A percentile compares a stretch with the other conserved stretches of the same genome.
Conservation (phyloP, 345 rosid species). For the Euphorbia lathyris region DNA sequence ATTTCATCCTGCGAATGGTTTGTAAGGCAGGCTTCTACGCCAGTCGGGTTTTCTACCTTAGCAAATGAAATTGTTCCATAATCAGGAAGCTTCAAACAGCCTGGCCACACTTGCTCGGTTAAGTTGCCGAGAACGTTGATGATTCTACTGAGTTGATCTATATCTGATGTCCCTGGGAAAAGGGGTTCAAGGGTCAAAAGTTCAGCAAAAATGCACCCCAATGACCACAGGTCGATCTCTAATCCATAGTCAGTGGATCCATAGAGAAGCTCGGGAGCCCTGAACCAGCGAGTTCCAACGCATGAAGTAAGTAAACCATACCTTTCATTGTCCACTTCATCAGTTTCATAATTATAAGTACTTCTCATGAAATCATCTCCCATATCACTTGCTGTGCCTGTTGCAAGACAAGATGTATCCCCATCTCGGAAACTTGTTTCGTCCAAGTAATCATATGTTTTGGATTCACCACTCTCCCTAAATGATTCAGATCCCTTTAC, state of each 20-base stretch:
- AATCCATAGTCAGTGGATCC: slow-evolving; percentile 81
- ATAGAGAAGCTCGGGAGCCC: slow-evolving; percentile 85
- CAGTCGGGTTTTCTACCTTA: slow-evolving; percentile 64
- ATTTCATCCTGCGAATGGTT: slow-evolving; percentile 51
- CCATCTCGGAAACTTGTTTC: slow-evolving; percentile 64
- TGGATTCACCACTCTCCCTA: slow-evolving; percentile 49
- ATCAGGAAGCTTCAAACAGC: slow-evolving; percentile 74
- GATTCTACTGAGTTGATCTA: slow-evolving; percentile 77
- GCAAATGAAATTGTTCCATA: slow-evolving; percentile 69
- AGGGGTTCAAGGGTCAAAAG: slow-evolving; percentile 72
- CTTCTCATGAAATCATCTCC: slow-evolving; percentile 68
- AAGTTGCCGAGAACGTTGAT: slow-evolving; percentile 69
- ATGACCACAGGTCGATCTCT: slow-evolving; percentile 83
- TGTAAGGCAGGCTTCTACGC: slow-evolving; percentile 59
- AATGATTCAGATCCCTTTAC: slow-evolving; percentile 50
- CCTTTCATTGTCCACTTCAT: slow-evolving; percentile 43
- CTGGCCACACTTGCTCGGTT: slow-evolving; percentile 72
- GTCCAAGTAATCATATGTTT: slow-evolving; percentile 43
- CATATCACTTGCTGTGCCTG: slow-evolving; percentile 66
- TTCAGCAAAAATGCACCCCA: slow-evolving; percentile 89
- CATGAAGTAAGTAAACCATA: slow-evolving; percentile 73
- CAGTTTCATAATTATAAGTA: slow-evolving; percentile 54
- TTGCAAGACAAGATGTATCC: slow-evolving; percentile 80
- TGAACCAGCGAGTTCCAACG: slow-evolving; percentile 98
- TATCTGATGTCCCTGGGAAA: slow-evolving; percentile 84